These are phyloP conservation scores for Eimeria acervulina DNA, from an alignment of 169 alveolate species.

Conservation along the genomic window DNA sequence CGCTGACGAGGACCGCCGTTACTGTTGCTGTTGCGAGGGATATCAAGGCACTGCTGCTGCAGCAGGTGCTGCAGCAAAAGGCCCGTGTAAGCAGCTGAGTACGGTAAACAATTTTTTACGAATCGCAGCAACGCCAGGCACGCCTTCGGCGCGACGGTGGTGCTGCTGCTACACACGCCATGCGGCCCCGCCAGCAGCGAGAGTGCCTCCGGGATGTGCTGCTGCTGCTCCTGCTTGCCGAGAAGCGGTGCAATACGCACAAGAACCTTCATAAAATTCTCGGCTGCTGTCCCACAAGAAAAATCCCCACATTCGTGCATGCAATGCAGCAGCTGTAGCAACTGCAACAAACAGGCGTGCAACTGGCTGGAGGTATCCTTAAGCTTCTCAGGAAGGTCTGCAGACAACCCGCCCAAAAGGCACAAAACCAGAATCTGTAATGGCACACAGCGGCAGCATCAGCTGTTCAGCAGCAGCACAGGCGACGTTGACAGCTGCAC, in stretches of 20 bases:
- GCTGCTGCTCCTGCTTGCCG: slow-evolving; percentile 52
- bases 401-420: neutral
- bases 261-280: slow-evolving; percentile 59
- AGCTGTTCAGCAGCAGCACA: slow-evolving; percentile 12
- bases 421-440: neutral
- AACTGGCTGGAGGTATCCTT: slow-evolving; percentile 58
- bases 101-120: slow-evolving; percentile 49
- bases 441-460: neutral
- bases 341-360: slow-evolving; percentile 34
- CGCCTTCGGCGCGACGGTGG: slow-evolving; percentile 53
- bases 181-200: slow-evolving; percentile 72
- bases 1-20: slow-evolving; percentile 21
- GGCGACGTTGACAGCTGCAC: neutral
- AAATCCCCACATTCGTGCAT: slow-evolving; percentile 10
- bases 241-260: slow-evolving; percentile 58
- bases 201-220: slow-evolving; percentile 72
- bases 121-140: slow-evolving; percentile 75
- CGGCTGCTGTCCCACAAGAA: slow-evolving; percentile 49
- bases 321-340: slow-evolving; percentile 68
- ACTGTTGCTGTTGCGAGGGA: slow-evolving; percentile 52
- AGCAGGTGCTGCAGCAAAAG: slow-evolving; percentile 68
- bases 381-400: slow-evolving; percentile 61
- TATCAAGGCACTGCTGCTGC: slow-evolving; percentile 75
- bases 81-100: slow-evolving; percentile 70
- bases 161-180: slow-evolving; percentile 75